Conservation (phyloP, 441 rosid genomes). For the Cnidoscolus chayamansa region DNA sequence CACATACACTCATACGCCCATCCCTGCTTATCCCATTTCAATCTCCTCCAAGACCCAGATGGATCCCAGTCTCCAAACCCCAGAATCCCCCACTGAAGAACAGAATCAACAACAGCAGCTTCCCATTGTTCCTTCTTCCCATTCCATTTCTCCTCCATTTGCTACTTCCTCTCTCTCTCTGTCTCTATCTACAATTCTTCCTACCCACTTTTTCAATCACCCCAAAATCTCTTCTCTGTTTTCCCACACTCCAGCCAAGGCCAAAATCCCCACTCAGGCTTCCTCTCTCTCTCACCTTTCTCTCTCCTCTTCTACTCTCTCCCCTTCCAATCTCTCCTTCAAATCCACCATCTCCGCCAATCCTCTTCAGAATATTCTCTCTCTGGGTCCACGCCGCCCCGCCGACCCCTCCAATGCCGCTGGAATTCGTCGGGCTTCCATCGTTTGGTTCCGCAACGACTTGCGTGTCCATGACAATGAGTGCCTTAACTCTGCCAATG, state of each 20-base stretch:
- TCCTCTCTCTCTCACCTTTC: conserved; percentile 55
- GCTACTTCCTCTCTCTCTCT: conserved; percentile 57
- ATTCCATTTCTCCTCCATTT: conserved; percentile 47
- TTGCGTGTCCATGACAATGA: conserved; percentile 88
- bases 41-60: conserved; percentile 19
- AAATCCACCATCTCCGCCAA: conserved; percentile 67
- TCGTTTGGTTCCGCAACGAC: conserved; percentile 96
- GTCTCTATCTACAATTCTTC: conserved; percentile 42
- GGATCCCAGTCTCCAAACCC: conserved; percentile 39
- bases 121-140: conserved; percentile 35
- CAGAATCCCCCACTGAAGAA: conserved; percentile 40
- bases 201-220: conserved; percentile 45
- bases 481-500: conserved; percentile 70
- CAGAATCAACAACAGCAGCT: conserved; percentile 23
- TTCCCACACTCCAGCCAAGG: conserved; percentile 43
- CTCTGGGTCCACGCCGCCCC: conserved; percentile 76
- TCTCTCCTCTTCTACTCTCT: conserved; percentile 30
- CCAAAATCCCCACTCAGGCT: conserved; percentile 69
- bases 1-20: background rate
- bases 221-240: conserved; percentile 39
- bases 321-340: conserved; percentile 52
- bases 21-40: conserved; percentile 9
- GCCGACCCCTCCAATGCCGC: conserved; percentile 77
- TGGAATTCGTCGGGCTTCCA: conserved; percentile 71
- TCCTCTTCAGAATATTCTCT: conserved; percentile 69